These are phyloP conservation scores for Lepidium campestre DNA, from an alignment of 441 rosid species.

Conservation along the genomic window DNA sequence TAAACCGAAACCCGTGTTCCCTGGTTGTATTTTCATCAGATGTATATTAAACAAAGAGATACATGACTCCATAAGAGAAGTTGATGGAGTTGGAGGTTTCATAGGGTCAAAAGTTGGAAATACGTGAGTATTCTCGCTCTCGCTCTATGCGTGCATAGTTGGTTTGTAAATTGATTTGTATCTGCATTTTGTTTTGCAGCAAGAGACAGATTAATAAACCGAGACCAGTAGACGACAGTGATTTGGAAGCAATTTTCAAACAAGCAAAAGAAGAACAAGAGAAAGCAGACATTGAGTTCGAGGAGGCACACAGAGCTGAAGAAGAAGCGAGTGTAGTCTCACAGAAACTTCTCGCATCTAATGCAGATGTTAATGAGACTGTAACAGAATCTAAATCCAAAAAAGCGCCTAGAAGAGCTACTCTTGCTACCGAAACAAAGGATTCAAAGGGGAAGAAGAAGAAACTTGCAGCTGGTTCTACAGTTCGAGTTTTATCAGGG, in stretches of 20 bases:
- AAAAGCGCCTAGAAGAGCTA: constrained; percentile 24
- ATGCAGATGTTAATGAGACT: constrained; percentile 25
- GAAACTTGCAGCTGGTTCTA: constrained; percentile 49
- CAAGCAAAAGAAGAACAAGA: constrained; percentile 78
- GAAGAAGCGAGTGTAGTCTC: constrained; percentile 28
- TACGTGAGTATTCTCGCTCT: constrained; percentile 40
- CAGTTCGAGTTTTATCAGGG: constrained; percentile 68
- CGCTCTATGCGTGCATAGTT: background rate
- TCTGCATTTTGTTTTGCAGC: constrained; percentile 30
- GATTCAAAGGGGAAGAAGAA: constrained; percentile 28
- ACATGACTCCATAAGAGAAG: constrained; percentile 63
- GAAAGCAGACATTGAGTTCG: constrained; percentile 53
- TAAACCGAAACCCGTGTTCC: constrained; percentile 59
- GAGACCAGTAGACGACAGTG: constrained; percentile 56
- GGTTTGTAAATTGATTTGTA: constrained; percentile 1
- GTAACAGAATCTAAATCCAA: constrained; percentile 31
- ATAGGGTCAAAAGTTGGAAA: constrained; percentile 80
- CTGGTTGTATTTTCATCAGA: constrained; percentile 71
- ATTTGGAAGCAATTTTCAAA: constrained; percentile 63
- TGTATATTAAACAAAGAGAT: constrained; percentile 76
- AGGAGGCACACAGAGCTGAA: constrained; percentile 37
- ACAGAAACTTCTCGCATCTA: background rate
- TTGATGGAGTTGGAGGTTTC: constrained; percentile 74
- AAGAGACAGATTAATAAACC: constrained; percentile 73
- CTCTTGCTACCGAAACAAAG: constrained; percentile 19